Percentiles rank a stretch among this genome's conserved stretches.
Conservation (phyloP, 306 rosid species). For the barrel medic (Medicago truncatula) region DNA sequence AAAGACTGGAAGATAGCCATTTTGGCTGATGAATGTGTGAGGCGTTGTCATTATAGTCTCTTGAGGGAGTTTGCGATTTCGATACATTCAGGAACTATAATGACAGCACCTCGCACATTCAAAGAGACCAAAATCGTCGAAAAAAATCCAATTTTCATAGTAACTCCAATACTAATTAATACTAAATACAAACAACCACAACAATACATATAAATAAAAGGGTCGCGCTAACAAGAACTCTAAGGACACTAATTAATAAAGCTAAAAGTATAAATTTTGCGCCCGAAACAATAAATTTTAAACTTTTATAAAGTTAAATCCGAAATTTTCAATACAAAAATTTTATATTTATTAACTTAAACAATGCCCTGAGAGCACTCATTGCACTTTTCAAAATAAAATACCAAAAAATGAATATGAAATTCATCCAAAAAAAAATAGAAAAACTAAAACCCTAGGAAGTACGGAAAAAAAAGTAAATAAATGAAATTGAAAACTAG, state of each 20-base stretch:
- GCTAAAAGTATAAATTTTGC: not conserved
- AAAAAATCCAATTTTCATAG: not conserved
- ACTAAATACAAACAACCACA: not conserved
- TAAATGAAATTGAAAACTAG: conserved; percentile 35
- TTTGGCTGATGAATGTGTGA: too few species aligned
- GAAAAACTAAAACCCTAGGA: conserved; percentile 32
- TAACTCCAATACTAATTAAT: not conserved
- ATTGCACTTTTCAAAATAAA: not conserved
- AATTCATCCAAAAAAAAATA: not conserved
- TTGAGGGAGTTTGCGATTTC: too few species aligned
- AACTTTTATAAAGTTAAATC: too few species aligned
- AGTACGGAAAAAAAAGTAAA: not conserved
- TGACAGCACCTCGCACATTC: too few species aligned
- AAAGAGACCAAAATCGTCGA: too few species aligned
- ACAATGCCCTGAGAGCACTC: not conserved
- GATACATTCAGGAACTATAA: too few species aligned
- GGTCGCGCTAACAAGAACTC: not conserved
- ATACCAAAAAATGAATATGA: conserved; percentile 4
- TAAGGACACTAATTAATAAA: too few species aligned
- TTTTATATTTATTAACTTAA: too few species aligned
- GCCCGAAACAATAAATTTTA: too few species aligned
- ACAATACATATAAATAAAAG: not conserved
- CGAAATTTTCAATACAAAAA: not conserved
- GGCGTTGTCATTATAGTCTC: too few species aligned
- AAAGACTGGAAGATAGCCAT: not conserved